These are phyloP conservation scores for Aphanomyces stellatus DNA, from an alignment of 352 stramenopile species.

Conservation along the genomic window DNA sequence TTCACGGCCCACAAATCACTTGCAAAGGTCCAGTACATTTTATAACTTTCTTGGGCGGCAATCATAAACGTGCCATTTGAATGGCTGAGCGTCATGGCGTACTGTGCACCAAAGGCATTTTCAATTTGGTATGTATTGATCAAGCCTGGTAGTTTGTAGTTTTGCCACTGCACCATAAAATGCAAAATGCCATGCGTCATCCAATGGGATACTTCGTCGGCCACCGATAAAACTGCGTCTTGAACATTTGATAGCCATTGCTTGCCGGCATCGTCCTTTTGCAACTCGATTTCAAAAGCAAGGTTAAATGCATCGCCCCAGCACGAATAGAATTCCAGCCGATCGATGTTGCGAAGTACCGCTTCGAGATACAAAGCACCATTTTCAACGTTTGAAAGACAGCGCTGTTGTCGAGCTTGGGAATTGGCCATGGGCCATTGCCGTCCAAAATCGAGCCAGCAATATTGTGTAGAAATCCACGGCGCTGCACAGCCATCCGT, in stretches of 20 bases:
- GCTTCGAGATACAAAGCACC: conserved; percentile 5
- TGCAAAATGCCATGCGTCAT: neutral
- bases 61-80: neutral
- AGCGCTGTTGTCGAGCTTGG: neutral
- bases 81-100: neutral
- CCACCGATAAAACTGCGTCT: neutral
- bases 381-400: neutral
- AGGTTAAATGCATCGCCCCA: neutral
- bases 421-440: neutral
- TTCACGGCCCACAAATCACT: conserved; percentile 1
- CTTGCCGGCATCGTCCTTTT: neutral
- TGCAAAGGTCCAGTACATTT: conserved; percentile 12
- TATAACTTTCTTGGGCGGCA: neutral
- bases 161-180: conserved; percentile 11
- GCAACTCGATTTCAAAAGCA: neutral
- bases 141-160: neutral
- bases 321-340: neutral
- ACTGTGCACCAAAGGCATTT: neutral
- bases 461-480: neutral
- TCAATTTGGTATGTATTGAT: neutral
- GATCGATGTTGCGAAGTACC: neutral
- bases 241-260: neutral
- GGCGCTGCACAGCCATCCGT: neutral
- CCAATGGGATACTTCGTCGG: neutral
- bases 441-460: neutral